These are phyloP conservation scores for Malassezia yamatoensis DNA, from an alignment of 1,284 basidiomycete genomes.

Conservation along the genomic window DNA sequence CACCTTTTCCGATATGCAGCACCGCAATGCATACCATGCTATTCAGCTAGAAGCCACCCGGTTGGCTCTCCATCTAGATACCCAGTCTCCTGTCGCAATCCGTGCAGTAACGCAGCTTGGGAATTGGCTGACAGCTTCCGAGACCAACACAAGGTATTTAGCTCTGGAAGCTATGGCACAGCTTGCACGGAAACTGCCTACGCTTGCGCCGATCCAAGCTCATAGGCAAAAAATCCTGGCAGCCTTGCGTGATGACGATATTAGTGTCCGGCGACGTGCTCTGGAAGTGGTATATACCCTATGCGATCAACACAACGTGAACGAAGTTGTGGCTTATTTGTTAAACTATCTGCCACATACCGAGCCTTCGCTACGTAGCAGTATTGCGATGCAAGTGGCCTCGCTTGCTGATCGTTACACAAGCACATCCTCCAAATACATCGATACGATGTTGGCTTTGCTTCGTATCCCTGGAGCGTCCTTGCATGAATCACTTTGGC, in stretches of 20 bases:
- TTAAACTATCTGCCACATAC: constrained; percentile 84
- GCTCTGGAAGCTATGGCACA: constrained; percentile 97
- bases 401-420: constrained; percentile 96
- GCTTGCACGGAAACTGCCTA: constrained; percentile 74
- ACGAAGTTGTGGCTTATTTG: constrained; percentile 85
- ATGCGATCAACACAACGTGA: constrained; percentile 93
- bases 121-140: constrained; percentile 88
- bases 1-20: constrained; percentile 70
- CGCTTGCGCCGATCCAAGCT: constrained; percentile 80
- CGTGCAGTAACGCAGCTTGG: constrained; percentile 86
- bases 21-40: constrained; percentile 95
- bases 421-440: constrained; percentile 55
- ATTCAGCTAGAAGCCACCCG: constrained; percentile 97
- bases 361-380: constrained; percentile 88
- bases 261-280: constrained; percentile 84
- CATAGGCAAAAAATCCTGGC: constrained; percentile 92
- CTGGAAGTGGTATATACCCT: constrained; percentile 95
- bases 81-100: constrained; percentile 75
- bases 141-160: constrained; percentile 96
- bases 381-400: constrained; percentile 97
- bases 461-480: constrained; percentile 95
- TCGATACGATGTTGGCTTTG: constrained; percentile 71
- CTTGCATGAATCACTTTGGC: constrained; percentile 98
- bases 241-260: constrained; percentile 89
- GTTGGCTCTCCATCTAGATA: constrained; percentile 90